These are phyloP conservation scores for Strobilomyces dryophilus DNA, from an alignment of 768 basidiomycete species.

Conservation along the genomic window DNA sequence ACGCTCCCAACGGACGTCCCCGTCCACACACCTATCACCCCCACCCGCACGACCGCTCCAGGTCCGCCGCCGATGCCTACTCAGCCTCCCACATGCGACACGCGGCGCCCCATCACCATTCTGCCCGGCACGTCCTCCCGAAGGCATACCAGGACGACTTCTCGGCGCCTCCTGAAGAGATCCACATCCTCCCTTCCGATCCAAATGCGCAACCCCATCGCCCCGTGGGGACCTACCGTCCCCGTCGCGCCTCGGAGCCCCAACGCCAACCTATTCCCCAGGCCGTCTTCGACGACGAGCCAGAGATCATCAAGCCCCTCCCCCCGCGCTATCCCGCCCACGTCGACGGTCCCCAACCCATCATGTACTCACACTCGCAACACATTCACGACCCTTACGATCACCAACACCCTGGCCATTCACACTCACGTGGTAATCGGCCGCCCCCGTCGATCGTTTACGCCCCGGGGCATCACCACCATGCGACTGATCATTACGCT, in stretches of 20 bases:
- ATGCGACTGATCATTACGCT: conserved; percentile 48
- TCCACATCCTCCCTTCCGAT: conserved; percentile 55
- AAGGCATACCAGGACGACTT: conserved; percentile 20
- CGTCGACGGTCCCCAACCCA: conserved; percentile 20
- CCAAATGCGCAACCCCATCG: conserved; percentile 34
- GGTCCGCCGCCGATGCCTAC: conserved; percentile 32
- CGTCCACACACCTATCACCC: conserved; percentile 26
- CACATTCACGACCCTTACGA: conserved; percentile 34
- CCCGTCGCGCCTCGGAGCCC: conserved; percentile 29
- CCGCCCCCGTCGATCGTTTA: conserved; percentile 59
- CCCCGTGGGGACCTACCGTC: conserved; percentile 25
- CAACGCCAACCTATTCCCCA: conserved; percentile 20
- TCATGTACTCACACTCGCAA: conserved; percentile 39
- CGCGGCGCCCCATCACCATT: conserved; percentile 4
- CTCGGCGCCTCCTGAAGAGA: conserved; percentile 50
- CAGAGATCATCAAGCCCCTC: conserved; percentile 33
- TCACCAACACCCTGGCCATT: conserved; percentile 32
- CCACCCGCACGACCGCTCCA: conserved; percentile 34
- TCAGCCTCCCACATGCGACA: conserved; percentile 31
- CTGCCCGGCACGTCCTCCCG: conserved; percentile 18
- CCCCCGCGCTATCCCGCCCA: conserved; percentile 29
- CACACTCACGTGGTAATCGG: conserved; percentile 34
- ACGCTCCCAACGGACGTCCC: conserved; percentile 17
- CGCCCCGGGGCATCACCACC: conserved; percentile 43
- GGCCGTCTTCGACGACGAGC: conserved; percentile 18